Base-by-base conservation (phyloP, 768 basidiomycete genomes). In the Rickenella mellea region DNA sequence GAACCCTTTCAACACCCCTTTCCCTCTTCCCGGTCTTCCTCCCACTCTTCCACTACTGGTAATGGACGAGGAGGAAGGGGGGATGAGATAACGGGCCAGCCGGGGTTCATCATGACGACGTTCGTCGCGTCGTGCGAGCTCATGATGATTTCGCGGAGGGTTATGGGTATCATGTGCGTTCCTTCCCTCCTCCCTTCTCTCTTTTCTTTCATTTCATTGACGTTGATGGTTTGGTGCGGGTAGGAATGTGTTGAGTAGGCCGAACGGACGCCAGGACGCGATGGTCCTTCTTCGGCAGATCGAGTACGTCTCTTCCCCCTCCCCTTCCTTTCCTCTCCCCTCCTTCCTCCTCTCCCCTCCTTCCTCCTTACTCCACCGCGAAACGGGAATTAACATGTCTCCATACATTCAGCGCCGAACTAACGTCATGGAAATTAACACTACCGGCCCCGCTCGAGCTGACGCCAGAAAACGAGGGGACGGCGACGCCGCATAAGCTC, bases 121-220 rank as follows among this genome's bases (percentile, higher is more conserved):
- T 75, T 76, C 49, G 66, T 64, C 14, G 66, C 66, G 8, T 68
- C 68, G 0, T 76, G 73, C 42, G 62, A 70, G 54, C 57, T 78
- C 7, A 54, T 74, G 27, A 45, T 66, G 40, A 73, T 77, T 36
- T 68, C 69, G 3, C 58, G 70, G 44, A 59, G 65, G 9, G 72
- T 77, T 33, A 71, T 76, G 71, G 70, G 71, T 44, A 67, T 74
- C 17, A 67, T 77, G 75, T 76, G 53, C 48, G 73, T 58, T 31
- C n/a, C n/a, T n/a, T n/a, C n/a, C n/a, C n/a, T n/a, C n/a, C n/a
- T n/a, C n/a, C n/a, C n/a, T n/a, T n/a, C n/a, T 21, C n/a, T 9
- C 19, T 3, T 27, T 24, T 35, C 28, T 15, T n/a, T 14, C 5
- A 15, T 19, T 7, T 20, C 41, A 24, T 45, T 15, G 8, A n/a